phyloP scores from a whole-genome alignment of 164 flowering plant genomes.

The Berberis vulgaris region DNA sequence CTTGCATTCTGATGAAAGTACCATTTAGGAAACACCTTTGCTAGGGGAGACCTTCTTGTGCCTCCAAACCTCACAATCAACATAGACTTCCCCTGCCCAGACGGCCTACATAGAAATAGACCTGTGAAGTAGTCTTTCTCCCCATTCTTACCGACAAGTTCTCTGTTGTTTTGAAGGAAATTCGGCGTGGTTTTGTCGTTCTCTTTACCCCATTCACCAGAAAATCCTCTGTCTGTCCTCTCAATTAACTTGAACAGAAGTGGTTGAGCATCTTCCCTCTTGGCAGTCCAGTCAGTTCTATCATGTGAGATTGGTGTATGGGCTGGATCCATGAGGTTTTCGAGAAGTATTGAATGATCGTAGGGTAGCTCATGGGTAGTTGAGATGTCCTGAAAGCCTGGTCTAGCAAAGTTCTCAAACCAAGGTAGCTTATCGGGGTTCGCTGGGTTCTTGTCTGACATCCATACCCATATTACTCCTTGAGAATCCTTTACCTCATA shows the following conservation, averaged over 20 bases:
- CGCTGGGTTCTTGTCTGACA: slow-evolving; percentile 69
- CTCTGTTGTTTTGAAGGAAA: slow-evolving; percentile 72
- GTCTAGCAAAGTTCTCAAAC: slow-evolving; percentile 83
- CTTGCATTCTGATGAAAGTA: slow-evolving; percentile 89
- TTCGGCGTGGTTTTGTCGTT: slow-evolving; percentile 34
- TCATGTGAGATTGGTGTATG: slow-evolving; percentile 96
- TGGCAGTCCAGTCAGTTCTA: slow-evolving; percentile 78
- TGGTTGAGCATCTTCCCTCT: slow-evolving; percentile 85
- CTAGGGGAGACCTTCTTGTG: slow-evolving; percentile 32
- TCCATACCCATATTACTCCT: slow-evolving; percentile 97
- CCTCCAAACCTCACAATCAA: slow-evolving; percentile 86
- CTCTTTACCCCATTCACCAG: slow-evolving; percentile 78
- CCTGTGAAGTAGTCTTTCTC: slow-evolving; percentile 57
- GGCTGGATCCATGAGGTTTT: slow-evolving; percentile 98
- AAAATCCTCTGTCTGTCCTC: slow-evolving; percentile 74
- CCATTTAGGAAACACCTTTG: slow-evolving; percentile 66
- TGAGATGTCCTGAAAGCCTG: slow-evolving; percentile 69
- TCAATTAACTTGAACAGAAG: slow-evolving; percentile 66
- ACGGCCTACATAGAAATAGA: slow-evolving; percentile 82
- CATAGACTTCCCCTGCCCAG: slow-evolving; percentile 96
- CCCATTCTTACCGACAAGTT: slow-evolving; percentile 53
- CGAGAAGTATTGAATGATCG: slow-evolving; percentile 92
- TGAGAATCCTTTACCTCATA: slow-evolving; percentile 84
- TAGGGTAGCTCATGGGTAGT: slow-evolving; percentile 92
- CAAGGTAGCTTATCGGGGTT: slow-evolving; percentile 60